phyloP scores from a whole-genome alignment of 352 stramenopile species.

The Thalassiosira hispida region DNA sequence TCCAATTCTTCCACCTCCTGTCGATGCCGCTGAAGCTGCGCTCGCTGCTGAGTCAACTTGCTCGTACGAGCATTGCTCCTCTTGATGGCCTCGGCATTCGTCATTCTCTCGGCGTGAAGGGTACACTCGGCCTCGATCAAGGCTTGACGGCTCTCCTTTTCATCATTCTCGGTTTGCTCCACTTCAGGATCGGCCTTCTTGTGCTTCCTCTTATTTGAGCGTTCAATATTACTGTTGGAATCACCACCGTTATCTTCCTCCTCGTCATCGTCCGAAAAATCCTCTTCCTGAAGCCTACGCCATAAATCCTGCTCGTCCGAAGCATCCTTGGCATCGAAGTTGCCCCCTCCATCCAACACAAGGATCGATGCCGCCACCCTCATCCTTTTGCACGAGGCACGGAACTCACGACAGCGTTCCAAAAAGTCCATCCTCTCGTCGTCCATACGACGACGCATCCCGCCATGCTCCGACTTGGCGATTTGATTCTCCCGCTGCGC shows the following conservation, averaged over 20 bases:
- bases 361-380: conserved; percentile 52
- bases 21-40: conserved; percentile 52
- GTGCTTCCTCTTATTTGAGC: conserved; percentile 18
- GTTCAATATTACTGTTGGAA: conserved; percentile 5
- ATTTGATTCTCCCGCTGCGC: conserved; percentile 31
- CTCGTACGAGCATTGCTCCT: conserved; percentile 38
- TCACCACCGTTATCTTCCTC: not conserved
- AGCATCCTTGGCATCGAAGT: conserved; percentile 18
- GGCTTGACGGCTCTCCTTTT: conserved; percentile 40
- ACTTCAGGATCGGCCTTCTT: conserved; percentile 44
- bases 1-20: conserved; percentile 53
- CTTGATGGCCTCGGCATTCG: conserved; percentile 30
- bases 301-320: conserved; percentile 42
- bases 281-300: conserved; percentile 52
- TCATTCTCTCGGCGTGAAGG: conserved; percentile 30
- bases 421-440: conserved; percentile 53
- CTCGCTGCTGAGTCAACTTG: conserved; percentile 49
- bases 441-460: conserved; percentile 35
- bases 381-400: conserved; percentile 50
- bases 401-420: conserved; percentile 57
- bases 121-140: conserved; percentile 49
- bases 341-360: conserved; percentile 42
- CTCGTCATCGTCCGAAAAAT: conserved; percentile 36
- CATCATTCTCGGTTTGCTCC: conserved; percentile 29
- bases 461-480: conserved; percentile 31